Evolutionary conservation across 2,329 filamentous ascomycete genomes (phyloP).

Genomic region (Diaporthe sp.): DNA sequence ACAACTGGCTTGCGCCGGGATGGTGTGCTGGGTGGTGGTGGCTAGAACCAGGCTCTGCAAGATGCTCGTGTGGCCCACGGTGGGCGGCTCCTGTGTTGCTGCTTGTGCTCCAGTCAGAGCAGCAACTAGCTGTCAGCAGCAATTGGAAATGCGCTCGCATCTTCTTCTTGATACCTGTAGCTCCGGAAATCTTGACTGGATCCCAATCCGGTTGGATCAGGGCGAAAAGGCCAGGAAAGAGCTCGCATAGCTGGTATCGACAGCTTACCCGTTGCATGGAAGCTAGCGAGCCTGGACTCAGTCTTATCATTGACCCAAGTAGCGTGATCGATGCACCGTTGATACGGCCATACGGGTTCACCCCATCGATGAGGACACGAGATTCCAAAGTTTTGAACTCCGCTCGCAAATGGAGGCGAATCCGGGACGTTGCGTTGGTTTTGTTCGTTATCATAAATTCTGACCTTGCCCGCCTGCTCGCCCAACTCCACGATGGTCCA

Average conservation of each 20-base stretch:
- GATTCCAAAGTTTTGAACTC: not conserved
- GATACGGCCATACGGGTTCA: not conserved
- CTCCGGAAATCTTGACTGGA: not conserved
- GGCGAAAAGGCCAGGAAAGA: not conserved
- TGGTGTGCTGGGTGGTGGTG: not conserved
- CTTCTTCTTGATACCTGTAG: not conserved
- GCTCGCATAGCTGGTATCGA: not conserved
- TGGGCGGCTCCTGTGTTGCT: not conserved
- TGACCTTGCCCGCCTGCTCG: not conserved
- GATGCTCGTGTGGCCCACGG: accelerated
- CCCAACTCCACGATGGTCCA: constrained; percentile 15
- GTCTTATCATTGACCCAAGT: not conserved
- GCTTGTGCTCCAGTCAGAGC: not conserved
- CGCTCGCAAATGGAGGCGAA: not conserved
- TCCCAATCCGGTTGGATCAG: not conserved
- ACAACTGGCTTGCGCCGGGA: too few species aligned
- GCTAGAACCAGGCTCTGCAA: too few species aligned
- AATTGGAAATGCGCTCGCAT: not conserved
- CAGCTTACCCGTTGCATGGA: too few species aligned
- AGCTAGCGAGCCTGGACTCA: accelerated
- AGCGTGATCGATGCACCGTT: not conserved
- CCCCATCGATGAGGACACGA: not conserved
- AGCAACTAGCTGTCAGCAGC: not conserved
- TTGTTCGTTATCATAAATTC: not conserved
- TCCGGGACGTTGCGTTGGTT: not conserved